Conservation (phyloP, 2,329 filamentous ascomycete genomes). For the Colletotrichum caudatum region DNA sequence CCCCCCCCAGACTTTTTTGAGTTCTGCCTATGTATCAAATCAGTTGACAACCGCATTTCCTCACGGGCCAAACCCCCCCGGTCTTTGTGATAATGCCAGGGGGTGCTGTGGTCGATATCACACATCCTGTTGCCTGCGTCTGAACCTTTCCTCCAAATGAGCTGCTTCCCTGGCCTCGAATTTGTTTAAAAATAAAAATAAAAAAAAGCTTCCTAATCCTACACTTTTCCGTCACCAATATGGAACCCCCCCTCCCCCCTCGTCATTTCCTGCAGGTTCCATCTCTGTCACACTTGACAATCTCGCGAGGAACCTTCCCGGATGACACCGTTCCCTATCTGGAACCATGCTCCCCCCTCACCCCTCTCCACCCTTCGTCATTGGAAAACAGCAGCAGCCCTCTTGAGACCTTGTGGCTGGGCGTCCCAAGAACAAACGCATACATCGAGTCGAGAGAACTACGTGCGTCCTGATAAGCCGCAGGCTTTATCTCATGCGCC, state of each 20-base stretch:
- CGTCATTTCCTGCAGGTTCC: conserved; percentile 14
- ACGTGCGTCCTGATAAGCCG: neutral
- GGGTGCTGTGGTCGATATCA: conserved; percentile 3
- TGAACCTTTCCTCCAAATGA: neutral
- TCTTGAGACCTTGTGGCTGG: neutral
- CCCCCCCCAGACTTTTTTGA: conserved; percentile 1
- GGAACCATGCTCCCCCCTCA: neutral
- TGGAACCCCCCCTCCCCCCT: neutral
- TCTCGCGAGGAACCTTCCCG: conserved; percentile 11
- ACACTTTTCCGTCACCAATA: neutral
- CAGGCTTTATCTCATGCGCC: conserved; percentile 18
- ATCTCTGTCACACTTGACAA: conserved; percentile 36
- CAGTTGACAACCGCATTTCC: neutral
- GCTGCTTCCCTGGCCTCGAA: neutral
- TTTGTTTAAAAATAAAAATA: no score
- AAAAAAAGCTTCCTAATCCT: neutral
- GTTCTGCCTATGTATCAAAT: neutral
- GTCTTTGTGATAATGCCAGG: conserved; percentile 13
- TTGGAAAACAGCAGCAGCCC: no score
- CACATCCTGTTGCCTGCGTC: conserved; percentile 10
- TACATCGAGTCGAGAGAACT: neutral
- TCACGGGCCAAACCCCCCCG: neutral
- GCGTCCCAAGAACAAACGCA: neutral
- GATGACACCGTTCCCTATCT: neutral
- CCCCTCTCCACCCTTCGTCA: no score